Conservation (phyloP, 306 rosid genomes). For the Castanea sativa region DNA sequence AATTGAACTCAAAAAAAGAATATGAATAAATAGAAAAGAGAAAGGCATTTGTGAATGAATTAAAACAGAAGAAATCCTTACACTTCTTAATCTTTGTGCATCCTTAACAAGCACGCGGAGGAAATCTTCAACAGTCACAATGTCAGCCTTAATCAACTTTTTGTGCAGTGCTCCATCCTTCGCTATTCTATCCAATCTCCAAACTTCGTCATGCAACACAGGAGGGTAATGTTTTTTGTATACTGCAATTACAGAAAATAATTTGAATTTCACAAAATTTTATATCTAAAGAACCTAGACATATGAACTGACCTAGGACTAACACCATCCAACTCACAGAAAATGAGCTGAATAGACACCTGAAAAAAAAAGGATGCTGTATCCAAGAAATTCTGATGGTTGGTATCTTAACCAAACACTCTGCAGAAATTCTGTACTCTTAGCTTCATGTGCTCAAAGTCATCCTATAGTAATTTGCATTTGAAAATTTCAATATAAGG, state of each 20-base stretch:
- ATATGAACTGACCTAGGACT: background rate
- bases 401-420: background rate
- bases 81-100: constrained; percentile 75
- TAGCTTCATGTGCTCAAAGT: background rate
- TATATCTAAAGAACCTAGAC: background rate
- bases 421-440: background rate
- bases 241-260: constrained; percentile 41
- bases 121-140: constrained; percentile 74
- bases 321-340: background rate
- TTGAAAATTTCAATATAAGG: background rate
- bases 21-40: constrained; percentile 3
- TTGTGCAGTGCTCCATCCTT: constrained; percentile 92
- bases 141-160: constrained; percentile 52
- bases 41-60: background rate
- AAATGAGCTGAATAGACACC: background rate
- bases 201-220: constrained; percentile 77
- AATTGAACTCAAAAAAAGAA: background rate
- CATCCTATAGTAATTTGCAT: background rate
- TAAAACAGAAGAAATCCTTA: constrained; percentile 32
- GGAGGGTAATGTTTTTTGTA: constrained; percentile 95
- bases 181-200: constrained; percentile 85
- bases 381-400: background rate
- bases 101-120: constrained; percentile 70
- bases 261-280: constrained; percentile 3
- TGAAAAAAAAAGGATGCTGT: background rate